Percentiles rank a stretch among this genome's conserved stretches.
Evolutionary conservation across 2,329 filamentous ascomycete genomes (phyloP).

Genomic region (Aspergillus unguis): DNA sequence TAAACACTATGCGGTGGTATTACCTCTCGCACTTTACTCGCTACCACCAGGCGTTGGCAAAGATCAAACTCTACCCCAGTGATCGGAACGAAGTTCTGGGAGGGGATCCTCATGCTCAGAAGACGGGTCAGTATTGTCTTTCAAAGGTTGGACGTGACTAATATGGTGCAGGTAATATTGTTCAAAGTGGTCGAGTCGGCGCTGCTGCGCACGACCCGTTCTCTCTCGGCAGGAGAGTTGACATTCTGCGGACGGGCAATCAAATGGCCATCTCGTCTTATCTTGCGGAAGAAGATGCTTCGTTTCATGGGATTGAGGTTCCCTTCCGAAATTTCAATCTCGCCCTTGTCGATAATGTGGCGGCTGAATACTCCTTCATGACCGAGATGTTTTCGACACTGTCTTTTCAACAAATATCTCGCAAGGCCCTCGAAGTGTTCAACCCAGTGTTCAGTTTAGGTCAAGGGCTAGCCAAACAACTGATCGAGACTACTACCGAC

Average conservation of each 20-base stretch:
- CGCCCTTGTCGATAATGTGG: slow-evolving; percentile 88
- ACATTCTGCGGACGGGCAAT: slow-evolving; percentile 71
- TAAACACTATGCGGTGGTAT: slow-evolving; percentile 99
- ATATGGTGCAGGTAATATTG: slow-evolving; percentile 29
- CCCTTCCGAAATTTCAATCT: slow-evolving; percentile 95
- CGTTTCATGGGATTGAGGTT: slow-evolving; percentile 80
- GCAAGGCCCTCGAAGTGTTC: slow-evolving; percentile 83
- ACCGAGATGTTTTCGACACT: slow-evolving; percentile 82
- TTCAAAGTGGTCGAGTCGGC: slow-evolving; percentile 39
- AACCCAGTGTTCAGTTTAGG: slow-evolving; percentile 85
- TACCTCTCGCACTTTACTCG: slow-evolving; percentile 87
- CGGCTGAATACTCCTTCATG: slow-evolving; percentile 91
- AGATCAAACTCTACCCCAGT: slow-evolving; percentile 75
- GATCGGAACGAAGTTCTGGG: slow-evolving; percentile 83
- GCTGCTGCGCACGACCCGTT: slow-evolving; percentile 71
- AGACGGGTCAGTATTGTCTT: slow-evolving; percentile 43
- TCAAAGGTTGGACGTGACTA: slow-evolving; percentile 7
- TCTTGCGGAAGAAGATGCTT: slow-evolving; percentile 83
- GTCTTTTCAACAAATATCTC: slow-evolving; percentile 72
- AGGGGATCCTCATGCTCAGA: slow-evolving; percentile 68
- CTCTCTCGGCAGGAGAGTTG: slow-evolving; percentile 79
- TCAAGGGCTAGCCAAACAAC: slow-evolving; percentile 68
- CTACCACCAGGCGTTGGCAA: slow-evolving; percentile 79
- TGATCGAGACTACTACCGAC: slow-evolving; percentile 76
- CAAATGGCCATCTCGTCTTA: slow-evolving; percentile 80